Conservation (phyloP, 179 eudicot species). For the Amaranthus tricolor region DNA sequence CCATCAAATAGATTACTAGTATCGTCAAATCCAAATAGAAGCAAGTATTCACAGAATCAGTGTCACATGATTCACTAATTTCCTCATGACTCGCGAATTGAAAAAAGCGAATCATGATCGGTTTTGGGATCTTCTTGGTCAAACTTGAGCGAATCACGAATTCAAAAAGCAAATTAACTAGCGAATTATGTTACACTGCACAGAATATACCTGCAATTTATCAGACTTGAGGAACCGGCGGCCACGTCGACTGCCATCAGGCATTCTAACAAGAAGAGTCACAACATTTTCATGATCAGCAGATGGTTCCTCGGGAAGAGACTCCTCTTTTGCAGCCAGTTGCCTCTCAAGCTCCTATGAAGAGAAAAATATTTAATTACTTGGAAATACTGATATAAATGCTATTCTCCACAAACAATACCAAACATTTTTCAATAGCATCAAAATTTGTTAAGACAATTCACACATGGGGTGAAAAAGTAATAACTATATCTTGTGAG, state of each 20-base stretch:
- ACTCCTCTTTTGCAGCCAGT: slow-evolving; percentile 85
- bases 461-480: neutral
- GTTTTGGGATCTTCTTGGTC: no score
- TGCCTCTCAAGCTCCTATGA: slow-evolving; percentile 86
- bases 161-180: no score
- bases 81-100: no score
- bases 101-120: no score
- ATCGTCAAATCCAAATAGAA: slow-evolving; percentile 5
- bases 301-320: slow-evolving; percentile 87
- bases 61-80: no score
- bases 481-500: neutral
- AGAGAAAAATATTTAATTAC: neutral
- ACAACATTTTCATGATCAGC: slow-evolving; percentile 71
- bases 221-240: slow-evolving; percentile 77
- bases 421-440: no score
- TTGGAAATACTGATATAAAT: neutral
- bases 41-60: neutral
- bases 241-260: slow-evolving; percentile 89
- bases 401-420: neutral
- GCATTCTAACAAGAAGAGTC: slow-evolving; percentile 85
- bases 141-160: no score
- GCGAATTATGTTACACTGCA: no score
- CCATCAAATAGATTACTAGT: neutral
- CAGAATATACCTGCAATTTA: slow-evolving; percentile 62
- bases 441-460: neutral